Evolutionary conservation across 208 protist genomes (phyloP), one percentile per base, ranked within the genome.

Genomic region (Wallacemonas collosoma): DNA sequence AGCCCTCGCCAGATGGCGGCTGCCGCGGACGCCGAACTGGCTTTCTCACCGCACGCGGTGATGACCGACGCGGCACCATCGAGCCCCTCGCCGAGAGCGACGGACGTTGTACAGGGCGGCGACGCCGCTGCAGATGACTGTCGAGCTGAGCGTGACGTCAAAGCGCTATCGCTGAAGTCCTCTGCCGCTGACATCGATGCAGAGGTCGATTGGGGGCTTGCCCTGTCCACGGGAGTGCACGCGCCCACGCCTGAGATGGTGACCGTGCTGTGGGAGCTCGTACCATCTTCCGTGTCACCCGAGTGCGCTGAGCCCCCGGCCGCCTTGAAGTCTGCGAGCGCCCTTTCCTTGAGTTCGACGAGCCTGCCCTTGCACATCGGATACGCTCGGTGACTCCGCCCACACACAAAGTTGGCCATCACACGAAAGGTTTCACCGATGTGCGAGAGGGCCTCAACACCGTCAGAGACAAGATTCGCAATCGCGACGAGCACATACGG

Each of bases 321-420:
- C 50, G 51, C 35, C 45, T 3, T 44, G 11, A 44, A 58, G 14
- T 47, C 45, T 17, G 61, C 58, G 9, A 72, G 48, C 2, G 53
- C 45, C 4, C 64, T 41, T 38, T 4, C 17, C 39, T 77, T 88
- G 48, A 67, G 74, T 17, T 54, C 65, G n/a, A 41, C 55, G 2
- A 84, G 71, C 26, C 75, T 35, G 12, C 36, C 62, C 36, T 72
- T 55, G 2, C 68, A 76, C 0, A 86, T 71, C 1, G 91, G 91
- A 68, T 84, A 96, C n/a, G 56, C 36, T 9, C 84, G 75, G 69
- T 96, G 91, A 61, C 91, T 96, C 56, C 87, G 68, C 2, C 91
- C 87, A 15, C 43, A 61, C 41, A 94, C 57, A 71, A 96, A 94
- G 70, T 56, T 88, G 57, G 75, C 54, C 8, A 96, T 60, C 26